phyloP scores from a whole-genome alignment of 1,139 yeast species.

The Hyphopichia wangnamkhiaoensis region DNA sequence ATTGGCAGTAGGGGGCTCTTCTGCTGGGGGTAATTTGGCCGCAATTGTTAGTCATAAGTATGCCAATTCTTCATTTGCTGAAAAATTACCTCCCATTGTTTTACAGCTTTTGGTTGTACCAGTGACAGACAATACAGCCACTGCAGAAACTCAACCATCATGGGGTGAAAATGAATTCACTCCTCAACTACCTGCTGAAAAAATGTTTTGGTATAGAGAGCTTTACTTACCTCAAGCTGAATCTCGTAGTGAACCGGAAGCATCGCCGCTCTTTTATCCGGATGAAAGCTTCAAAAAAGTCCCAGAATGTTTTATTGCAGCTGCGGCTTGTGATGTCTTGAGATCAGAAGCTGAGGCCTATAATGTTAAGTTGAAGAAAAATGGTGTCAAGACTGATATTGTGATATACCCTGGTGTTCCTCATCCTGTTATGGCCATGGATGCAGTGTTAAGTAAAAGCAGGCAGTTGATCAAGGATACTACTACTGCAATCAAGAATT shows the following conservation, averaged over 20 bases:
- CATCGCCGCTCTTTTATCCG: conserved; percentile 46
- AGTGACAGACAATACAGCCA: conserved; percentile 50
- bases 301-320: conserved; percentile 46
- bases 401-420: conserved; percentile 46
- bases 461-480: conserved; percentile 33
- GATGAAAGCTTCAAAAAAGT: conserved; percentile 38
- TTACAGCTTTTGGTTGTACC: conserved; percentile 50
- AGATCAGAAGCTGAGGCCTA: conserved; percentile 47
- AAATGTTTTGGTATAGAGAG: conserved; percentile 51
- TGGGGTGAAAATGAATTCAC: conserved; percentile 45
- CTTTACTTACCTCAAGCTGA: conserved; percentile 42
- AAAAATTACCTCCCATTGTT: conserved; percentile 34
- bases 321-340: conserved; percentile 49
- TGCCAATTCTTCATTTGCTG: conserved; percentile 23
- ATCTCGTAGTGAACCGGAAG: conserved; percentile 38
- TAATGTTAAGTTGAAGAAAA: conserved; percentile 36
- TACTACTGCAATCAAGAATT: conserved; percentile 26
- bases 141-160: conserved; percentile 34
- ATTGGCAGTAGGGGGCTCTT: conserved; percentile 48
- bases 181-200: conserved; percentile 49
- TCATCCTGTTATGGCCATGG: conserved; percentile 53
- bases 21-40: conserved; percentile 52
- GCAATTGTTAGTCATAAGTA: conserved; percentile 44
- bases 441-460: conserved; percentile 42
- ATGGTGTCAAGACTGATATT: conserved; percentile 37